These are phyloP conservation scores for Mycena galericulata DNA, from an alignment of 768 basidiomycete genomes.

Conservation along the genomic window DNA sequence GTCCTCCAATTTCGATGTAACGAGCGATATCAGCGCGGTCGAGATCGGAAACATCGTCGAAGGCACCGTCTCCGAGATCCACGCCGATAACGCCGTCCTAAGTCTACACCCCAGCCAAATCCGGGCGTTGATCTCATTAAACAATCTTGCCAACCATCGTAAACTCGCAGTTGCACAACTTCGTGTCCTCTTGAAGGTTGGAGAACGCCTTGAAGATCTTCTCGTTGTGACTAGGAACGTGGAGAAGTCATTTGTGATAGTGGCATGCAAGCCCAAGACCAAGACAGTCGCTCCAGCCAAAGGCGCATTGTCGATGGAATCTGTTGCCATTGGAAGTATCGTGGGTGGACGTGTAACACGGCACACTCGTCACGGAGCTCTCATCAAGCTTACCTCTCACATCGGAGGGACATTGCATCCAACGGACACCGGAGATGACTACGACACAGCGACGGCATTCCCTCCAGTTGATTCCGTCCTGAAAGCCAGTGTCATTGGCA, in stretches of 20 bases:
- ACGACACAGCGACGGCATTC: constrained; percentile 65
- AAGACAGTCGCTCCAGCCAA: constrained; percentile 62
- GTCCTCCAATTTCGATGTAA: constrained; percentile 58
- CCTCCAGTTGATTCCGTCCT: constrained; percentile 75
- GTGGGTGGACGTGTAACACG: constrained; percentile 85
- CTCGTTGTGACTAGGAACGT: constrained; percentile 91
- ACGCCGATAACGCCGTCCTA: constrained; percentile 86
- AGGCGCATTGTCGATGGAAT: constrained; percentile 70
- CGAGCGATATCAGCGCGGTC: constrained; percentile 76
- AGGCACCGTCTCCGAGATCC: constrained; percentile 82
- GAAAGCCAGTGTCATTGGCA: constrained; percentile 75
- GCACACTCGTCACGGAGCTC: constrained; percentile 77
- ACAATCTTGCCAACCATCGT: constrained; percentile 87
- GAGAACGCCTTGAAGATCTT: constrained; percentile 79
- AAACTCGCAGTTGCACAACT: constrained; percentile 74
- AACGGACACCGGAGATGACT: constrained; percentile 87
- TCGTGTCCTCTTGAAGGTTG: constrained; percentile 69
- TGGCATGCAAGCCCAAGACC: constrained; percentile 76
- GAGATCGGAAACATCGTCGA: constrained; percentile 81
- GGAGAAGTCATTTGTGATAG: constrained; percentile 88
- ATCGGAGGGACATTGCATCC: constrained; percentile 85
- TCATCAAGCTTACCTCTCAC: constrained; percentile 79
- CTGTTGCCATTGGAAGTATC: constrained; percentile 76
- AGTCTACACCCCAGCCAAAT: constrained; percentile 76
- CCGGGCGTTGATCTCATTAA: constrained; percentile 87